These are phyloP conservation scores for Penicillium coffeae DNA, from an alignment of 495 filamentous ascomycete species.

Conservation along the genomic window DNA sequence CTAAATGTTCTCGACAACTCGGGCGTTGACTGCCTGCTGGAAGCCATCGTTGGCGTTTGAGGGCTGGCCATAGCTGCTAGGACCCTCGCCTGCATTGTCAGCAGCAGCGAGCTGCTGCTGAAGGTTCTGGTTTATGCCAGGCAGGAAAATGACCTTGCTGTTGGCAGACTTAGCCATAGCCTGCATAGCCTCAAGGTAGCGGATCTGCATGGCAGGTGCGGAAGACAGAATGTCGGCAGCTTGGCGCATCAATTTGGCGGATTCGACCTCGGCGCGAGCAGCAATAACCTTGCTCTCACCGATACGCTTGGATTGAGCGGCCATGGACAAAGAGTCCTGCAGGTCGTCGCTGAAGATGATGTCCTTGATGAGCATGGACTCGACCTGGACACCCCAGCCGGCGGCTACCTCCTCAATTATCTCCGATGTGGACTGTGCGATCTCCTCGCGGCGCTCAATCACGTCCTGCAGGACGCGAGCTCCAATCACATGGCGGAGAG, in stretches of 20 bases:
- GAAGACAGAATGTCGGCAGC: slow-evolving; percentile 92
- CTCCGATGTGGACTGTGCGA: slow-evolving; percentile 88
- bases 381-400: slow-evolving; percentile 94
- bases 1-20: slow-evolving; percentile 83
- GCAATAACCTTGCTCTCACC: slow-evolving; percentile 98
- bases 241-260: slow-evolving; percentile 95
- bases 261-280: slow-evolving; percentile 94
- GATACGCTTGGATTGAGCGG: slow-evolving; percentile 96
- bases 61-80: slow-evolving; percentile 43
- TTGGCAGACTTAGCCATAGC: slow-evolving; percentile 96
- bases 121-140: slow-evolving; percentile 51
- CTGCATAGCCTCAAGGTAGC: slow-evolving; percentile 99
- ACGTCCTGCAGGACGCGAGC: slow-evolving; percentile 96
- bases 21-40: slow-evolving; percentile 78
- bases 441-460: slow-evolving; percentile 97
- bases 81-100: slow-evolving; percentile 56
- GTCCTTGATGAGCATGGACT: slow-evolving; percentile 99
- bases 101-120: slow-evolving; percentile 47
- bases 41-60: slow-evolving; percentile 56
- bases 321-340: slow-evolving; percentile 98
- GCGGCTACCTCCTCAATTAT: slow-evolving; percentile 95
- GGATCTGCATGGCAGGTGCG: slow-evolving; percentile 97
- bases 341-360: slow-evolving; percentile 96
- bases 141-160: slow-evolving; percentile 95
- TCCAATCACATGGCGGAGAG: slow-evolving; percentile 93